Evolutionary conservation across 495 filamentous ascomycete genomes (phyloP).

Genomic region (Xylaria intraflava): DNA sequence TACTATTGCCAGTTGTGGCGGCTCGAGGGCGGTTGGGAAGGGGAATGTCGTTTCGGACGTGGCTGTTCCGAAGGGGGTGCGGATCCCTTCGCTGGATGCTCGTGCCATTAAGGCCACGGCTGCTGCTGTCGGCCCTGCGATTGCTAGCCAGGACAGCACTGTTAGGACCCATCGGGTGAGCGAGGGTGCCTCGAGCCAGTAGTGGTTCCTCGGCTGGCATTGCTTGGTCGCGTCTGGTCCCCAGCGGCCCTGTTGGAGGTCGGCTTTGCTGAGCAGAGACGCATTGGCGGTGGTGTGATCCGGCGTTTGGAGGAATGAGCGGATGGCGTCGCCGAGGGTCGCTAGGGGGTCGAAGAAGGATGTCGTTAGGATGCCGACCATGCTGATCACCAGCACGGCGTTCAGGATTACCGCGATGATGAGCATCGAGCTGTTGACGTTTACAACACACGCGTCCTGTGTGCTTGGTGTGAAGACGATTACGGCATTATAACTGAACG

Average conservation of each 20-base stretch:
- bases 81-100: constrained; percentile 8
- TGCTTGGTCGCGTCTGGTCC: constrained; percentile 27
- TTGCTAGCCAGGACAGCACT: constrained; percentile 22
- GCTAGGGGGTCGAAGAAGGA: constrained; percentile 33
- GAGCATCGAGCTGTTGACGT: constrained; percentile 35
- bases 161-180: constrained; percentile 29
- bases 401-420: constrained; percentile 35
- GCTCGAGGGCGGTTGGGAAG: constrained; percentile 13
- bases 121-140: constrained; percentile 24
- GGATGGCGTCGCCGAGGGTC: constrained; percentile 41
- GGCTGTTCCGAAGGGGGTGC: constrained; percentile 28
- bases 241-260: constrained; percentile 36
- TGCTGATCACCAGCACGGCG: constrained; percentile 29
- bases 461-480: constrained; percentile 33
- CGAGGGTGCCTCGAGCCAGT: constrained; percentile 36
- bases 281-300: constrained; percentile 24
- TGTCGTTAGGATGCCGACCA: constrained; percentile 26
- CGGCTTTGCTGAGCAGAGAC: constrained; percentile 36
- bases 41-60: constrained; percentile 20
- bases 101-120: constrained; percentile 23
- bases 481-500: constrained; percentile 41
- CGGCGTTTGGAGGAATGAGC: constrained; percentile 38
- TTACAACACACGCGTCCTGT: constrained; percentile 31
- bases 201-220: constrained; percentile 33
- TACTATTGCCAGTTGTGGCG: constrained; percentile 24